phyloP scores from a whole-genome alignment of 208 protist species.

The Crithidia acanthocephali region DNA sequence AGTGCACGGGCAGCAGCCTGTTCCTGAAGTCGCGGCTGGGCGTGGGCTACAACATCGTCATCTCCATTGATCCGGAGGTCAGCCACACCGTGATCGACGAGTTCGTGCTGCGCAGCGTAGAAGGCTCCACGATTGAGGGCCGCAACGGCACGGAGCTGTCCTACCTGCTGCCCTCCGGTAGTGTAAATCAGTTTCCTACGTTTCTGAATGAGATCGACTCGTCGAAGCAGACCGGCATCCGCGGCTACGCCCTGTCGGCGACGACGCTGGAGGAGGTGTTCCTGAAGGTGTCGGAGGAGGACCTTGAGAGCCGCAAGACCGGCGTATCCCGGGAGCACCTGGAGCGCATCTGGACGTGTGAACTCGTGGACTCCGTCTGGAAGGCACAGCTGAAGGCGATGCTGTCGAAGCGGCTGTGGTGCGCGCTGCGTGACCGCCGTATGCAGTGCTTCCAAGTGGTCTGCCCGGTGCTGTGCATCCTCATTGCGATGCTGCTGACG shows the following conservation, averaged over 20 bases:
- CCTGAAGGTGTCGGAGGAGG: constrained; percentile 41
- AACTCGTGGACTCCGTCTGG: background rate
- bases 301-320: constrained; percentile 8
- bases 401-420: constrained; percentile 63
- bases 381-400: constrained; percentile 57
- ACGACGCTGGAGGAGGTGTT: constrained; percentile 87
- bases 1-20: constrained; percentile 61
- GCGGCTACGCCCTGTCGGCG: constrained; percentile 58
- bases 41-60: constrained; percentile 59
- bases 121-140: constrained; percentile 17
- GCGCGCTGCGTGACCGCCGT: constrained; percentile 57
- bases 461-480: constrained; percentile 65
- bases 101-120: constrained; percentile 29
- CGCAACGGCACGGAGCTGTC: constrained; percentile 44
- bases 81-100: constrained; percentile 11
- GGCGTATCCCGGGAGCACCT: constrained; percentile 26
- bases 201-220: constrained; percentile 49
- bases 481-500: constrained; percentile 73
- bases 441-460: constrained; percentile 80
- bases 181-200: constrained; percentile 34
- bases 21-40: constrained; percentile 61
- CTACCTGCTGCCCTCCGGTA: constrained; percentile 44
- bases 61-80: constrained; percentile 41
- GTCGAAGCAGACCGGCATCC: constrained; percentile 36
- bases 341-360: constrained; percentile 7